Evolutionary conservation across 345 rosid species (phyloP).

Genomic region (Cardiospermum halicacabum): DNA sequence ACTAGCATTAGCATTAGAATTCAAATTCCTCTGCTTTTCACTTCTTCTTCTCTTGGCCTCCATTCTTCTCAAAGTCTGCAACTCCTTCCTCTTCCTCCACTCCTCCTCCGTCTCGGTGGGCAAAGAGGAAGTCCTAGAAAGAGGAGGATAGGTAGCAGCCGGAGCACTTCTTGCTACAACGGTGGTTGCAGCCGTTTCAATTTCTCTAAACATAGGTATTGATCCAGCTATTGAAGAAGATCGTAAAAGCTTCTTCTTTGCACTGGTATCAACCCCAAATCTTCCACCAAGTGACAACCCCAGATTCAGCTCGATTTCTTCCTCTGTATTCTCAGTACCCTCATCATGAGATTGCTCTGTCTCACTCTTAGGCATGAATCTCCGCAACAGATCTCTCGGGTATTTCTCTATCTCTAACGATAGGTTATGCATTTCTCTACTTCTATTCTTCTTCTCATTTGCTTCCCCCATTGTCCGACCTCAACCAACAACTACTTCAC

Average conservation of each 20-base stretch:
- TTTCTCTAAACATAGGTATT: constrained; percentile 32
- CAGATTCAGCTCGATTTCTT: constrained; percentile 70
- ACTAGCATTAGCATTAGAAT: not conserved
- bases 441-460: constrained; percentile 29
- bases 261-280: constrained; percentile 76
- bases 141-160: constrained; percentile 36
- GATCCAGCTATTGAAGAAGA: constrained; percentile 72
- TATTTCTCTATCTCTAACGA: constrained; percentile 52
- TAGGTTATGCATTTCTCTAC: constrained; percentile 47
- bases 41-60: constrained; percentile 79
- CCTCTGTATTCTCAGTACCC: constrained; percentile 17
- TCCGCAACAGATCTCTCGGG: constrained; percentile 78
- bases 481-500: not conserved
- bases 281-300: constrained; percentile 85
- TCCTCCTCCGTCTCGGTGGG: constrained; percentile 89
- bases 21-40: constrained; percentile 70
- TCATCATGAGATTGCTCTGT: constrained; percentile 8
- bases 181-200: constrained; percentile 13
- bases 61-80: constrained; percentile 77
- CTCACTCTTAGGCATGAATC: constrained; percentile 41
- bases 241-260: constrained; percentile 45
- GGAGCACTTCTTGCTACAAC: not conserved
- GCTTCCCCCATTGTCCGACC: constrained; percentile 59
- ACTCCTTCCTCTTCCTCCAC: constrained; percentile 86
- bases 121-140: constrained; percentile 72